Evolutionary conservation across 768 basidiomycete species (phyloP).

Genomic region (Suillus brevipes): DNA sequence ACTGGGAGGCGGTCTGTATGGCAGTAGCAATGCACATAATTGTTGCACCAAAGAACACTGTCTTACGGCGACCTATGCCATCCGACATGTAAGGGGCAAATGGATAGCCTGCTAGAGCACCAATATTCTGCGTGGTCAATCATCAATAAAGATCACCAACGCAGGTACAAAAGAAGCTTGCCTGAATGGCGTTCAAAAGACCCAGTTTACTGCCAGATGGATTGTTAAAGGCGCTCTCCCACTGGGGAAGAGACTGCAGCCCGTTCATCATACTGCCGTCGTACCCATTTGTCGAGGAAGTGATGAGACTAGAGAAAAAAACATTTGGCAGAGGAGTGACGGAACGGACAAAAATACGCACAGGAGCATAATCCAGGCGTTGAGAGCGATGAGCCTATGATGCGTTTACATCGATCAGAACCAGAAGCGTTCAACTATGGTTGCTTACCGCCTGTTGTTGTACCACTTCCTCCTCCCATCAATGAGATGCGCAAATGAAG

Average conservation of each 20-base stretch:
- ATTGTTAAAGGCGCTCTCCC: conserved; percentile 59
- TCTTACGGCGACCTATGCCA: conserved; percentile 62
- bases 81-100: conserved; percentile 74
- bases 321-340: conserved; percentile 7
- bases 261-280: conserved; percentile 84
- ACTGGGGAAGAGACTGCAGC: conserved; percentile 65
- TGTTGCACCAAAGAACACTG: conserved; percentile 67
- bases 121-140: conserved; percentile 55
- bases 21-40: conserved; percentile 71
- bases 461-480: conserved; percentile 74
- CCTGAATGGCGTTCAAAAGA: conserved; percentile 75
- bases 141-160: background rate
- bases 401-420: conserved; percentile 1
- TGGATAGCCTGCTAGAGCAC: conserved; percentile 64
- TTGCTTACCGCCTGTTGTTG: conserved; percentile 66
- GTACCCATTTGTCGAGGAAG: conserved; percentile 74
- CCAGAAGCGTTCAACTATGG: background rate
- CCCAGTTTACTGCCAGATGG: conserved; percentile 62
- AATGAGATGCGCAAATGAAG: conserved; percentile 53
- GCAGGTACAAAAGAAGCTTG: conserved; percentile 22
- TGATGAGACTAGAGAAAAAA: conserved; percentile 53
- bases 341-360: conserved; percentile 29
- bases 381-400: conserved; percentile 56
- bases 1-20: conserved; percentile 70
- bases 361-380: conserved; percentile 72